phyloP scores from a whole-genome alignment of 2,329 filamentous ascomycete genomes.

The Fusarium nodosum region DNA sequence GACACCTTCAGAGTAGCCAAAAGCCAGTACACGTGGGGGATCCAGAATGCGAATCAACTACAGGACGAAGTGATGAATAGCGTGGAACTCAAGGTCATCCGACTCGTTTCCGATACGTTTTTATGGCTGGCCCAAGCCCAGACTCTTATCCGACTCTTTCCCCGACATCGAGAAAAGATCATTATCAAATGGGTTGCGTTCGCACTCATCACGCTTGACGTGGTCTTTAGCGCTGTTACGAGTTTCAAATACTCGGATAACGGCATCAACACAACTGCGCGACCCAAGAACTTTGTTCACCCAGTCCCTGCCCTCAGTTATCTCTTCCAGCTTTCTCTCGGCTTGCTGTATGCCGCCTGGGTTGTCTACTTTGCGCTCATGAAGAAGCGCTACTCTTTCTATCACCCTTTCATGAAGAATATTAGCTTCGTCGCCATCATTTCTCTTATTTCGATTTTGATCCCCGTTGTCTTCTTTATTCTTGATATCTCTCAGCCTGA shows the following conservation, averaged over 20 bases:
- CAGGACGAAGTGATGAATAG: conserved; percentile 86
- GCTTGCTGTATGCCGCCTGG: conserved; percentile 91
- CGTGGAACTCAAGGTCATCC: conserved; percentile 87
- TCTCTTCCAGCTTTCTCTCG: conserved; percentile 88
- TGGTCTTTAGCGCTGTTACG: conserved; percentile 91
- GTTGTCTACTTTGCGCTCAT: conserved; percentile 94
- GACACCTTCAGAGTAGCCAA: conserved; percentile 91
- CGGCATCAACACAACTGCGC: conserved; percentile 66
- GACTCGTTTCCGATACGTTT: conserved; percentile 95
- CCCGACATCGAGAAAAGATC: conserved; percentile 95
- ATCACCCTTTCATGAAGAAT: conserved; percentile 90
- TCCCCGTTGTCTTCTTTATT: conserved; percentile 93
- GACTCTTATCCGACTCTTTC: conserved; percentile 94
- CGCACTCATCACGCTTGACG: conserved; percentile 89
- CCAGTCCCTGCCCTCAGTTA: conserved; percentile 93
- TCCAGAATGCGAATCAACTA: conserved; percentile 82
- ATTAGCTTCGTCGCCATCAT: conserved; percentile 84
- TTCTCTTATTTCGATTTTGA: conserved; percentile 84
- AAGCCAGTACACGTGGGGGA: conserved; percentile 81
- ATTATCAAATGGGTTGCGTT: conserved; percentile 99
- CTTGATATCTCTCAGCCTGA: conserved; percentile 88
- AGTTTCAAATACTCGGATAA: conserved; percentile 75
- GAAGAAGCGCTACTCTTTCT: conserved; percentile 91
- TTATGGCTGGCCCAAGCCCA: conserved; percentile 98
- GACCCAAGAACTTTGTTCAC: conserved; percentile 84